Evolutionary conservation across 2,329 filamentous ascomycete genomes (phyloP), one percentile per base, ranked within the genome.

Genomic region (Penicillium brasilianum): DNA sequence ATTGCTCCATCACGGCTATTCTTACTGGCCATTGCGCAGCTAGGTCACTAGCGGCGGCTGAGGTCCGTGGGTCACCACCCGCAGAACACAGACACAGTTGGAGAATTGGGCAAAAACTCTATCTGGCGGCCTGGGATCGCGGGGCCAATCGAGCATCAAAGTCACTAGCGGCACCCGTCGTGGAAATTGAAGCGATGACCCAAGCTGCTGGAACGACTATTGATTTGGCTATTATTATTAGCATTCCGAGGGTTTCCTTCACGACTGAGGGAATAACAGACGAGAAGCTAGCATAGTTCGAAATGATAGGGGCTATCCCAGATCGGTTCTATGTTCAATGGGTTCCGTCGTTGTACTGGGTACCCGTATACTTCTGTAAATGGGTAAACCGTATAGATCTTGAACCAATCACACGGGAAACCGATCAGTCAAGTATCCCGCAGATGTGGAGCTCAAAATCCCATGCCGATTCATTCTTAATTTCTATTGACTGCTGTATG

Each of bases 1-100:
- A 43, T 44, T 55, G 11, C 52, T n/a, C 52, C n/a, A 9, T 18
- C 36, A 34, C 52, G n/a, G 39, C 20, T 6, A 13, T 25, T 25
- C 14, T 37, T 13, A 52, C 41, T 60, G 28, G 55, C 53, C 14
- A 22, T 46, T 53, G 46, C 37, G 48, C 44, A 11, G 18, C 25
- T 30, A 28, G 53, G 28, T 57, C 30, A 50, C 54, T 62, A 58
- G 58, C 54, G 63, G 65, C 59, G 62, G 64, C 64, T 62, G 59
- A 60, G 64, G 55, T 52, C 58, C 58, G 54, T 61, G 49, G 58
- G 52, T 43, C 55, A 46, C 14, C 18, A 44, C 18, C 49, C 32
- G 49, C 37, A 34, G 20, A 39, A 39, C 30, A 46, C 6, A 30
- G 43, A 20, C 28, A 14, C 28, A 32, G 46, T 49, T 30, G 22